Conservation (phyloP, 768 basidiomycete genomes). For the Suillus weaverae region DNA sequence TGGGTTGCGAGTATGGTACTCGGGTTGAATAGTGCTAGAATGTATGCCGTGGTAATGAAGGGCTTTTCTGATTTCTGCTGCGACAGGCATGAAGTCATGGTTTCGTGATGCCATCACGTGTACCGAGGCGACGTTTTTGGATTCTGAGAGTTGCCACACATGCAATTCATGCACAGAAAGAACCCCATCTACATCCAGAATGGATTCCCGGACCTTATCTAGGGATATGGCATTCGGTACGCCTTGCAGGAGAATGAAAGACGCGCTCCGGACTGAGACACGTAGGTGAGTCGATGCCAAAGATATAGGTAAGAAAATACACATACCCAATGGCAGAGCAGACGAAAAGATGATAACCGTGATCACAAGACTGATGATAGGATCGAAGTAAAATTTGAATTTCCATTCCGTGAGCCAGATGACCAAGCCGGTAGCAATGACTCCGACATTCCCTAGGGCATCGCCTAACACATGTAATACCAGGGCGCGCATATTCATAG, state of each 20-base stretch:
- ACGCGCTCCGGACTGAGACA: slow-evolving; percentile 74
- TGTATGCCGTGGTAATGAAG: slow-evolving; percentile 94
- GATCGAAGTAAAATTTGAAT: slow-evolving; percentile 92
- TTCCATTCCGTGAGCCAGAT: slow-evolving; percentile 88
- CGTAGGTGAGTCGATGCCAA: slow-evolving; percentile 11
- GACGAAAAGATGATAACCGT: slow-evolving; percentile 96
- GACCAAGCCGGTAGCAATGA: slow-evolving; percentile 91
- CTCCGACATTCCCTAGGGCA: slow-evolving; percentile 96
- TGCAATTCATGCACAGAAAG: slow-evolving; percentile 89
- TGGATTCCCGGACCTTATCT: slow-evolving; percentile 83
- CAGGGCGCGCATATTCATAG: slow-evolving; percentile 99
- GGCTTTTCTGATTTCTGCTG: slow-evolving; percentile 76
- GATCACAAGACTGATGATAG: slow-evolving; percentile 89
- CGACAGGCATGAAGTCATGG: slow-evolving; percentile 90
- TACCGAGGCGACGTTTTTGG: slow-evolving; percentile 92
- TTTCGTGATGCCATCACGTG: slow-evolving; percentile 84
- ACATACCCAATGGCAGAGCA: slow-evolving; percentile 83
- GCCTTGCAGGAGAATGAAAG: slow-evolving; percentile 93
- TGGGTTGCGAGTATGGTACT: slow-evolving; percentile 52
- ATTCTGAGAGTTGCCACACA: slow-evolving; percentile 96
- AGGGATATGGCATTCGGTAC: slow-evolving; percentile 89
- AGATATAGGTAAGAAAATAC: slow-evolving; percentile 7
- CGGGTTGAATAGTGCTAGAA: slow-evolving; percentile 92
- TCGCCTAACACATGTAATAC: slow-evolving; percentile 95
- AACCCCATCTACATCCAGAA: slow-evolving; percentile 81